Evolutionary conservation across 2,329 filamentous ascomycete species (phyloP).

Genomic region (Torrubiella hemipterigena): DNA sequence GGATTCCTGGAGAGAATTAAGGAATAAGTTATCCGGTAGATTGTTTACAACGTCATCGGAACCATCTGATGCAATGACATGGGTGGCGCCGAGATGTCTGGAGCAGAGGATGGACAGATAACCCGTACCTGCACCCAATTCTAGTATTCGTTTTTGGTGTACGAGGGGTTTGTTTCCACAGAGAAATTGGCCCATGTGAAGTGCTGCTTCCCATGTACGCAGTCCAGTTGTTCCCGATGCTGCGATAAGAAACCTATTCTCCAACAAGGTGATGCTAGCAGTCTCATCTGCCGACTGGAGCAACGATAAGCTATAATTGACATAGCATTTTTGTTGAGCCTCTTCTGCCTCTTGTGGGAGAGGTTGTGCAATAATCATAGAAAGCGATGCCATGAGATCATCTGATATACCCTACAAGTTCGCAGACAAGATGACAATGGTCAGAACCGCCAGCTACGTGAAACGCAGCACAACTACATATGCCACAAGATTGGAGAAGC

Average conservation of each 20-base stretch:
- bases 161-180: slow-evolving; percentile 34
- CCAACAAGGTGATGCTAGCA: slow-evolving; percentile 47
- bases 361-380: slow-evolving; percentile 49
- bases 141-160: slow-evolving; percentile 46
- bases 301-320: slow-evolving; percentile 53
- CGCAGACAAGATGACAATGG: slow-evolving; percentile 4
- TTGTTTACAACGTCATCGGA: slow-evolving; percentile 59
- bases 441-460: slow-evolving; percentile 12
- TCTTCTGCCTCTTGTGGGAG: slow-evolving; percentile 52
- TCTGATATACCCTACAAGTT: slow-evolving; percentile 70
- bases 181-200: slow-evolving; percentile 62
- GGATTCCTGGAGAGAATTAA: slow-evolving; percentile 50
- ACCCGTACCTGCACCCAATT: slow-evolving; percentile 67
- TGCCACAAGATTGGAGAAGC: too few species aligned
- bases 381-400: slow-evolving; percentile 59
- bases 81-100: slow-evolving; percentile 47
- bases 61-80: slow-evolving; percentile 61
- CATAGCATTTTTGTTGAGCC: slow-evolving; percentile 61
- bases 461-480: slow-evolving; percentile 1
- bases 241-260: slow-evolving; percentile 57
- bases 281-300: neutral
- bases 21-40: slow-evolving; percentile 53
- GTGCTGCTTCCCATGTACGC: slow-evolving; percentile 70
- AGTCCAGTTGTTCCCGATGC: slow-evolving; percentile 63
- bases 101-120: slow-evolving; percentile 63